Base-by-base conservation (phyloP, 2,329 filamentous ascomycete species). In the Sporothrix euskadiensis region DNA sequence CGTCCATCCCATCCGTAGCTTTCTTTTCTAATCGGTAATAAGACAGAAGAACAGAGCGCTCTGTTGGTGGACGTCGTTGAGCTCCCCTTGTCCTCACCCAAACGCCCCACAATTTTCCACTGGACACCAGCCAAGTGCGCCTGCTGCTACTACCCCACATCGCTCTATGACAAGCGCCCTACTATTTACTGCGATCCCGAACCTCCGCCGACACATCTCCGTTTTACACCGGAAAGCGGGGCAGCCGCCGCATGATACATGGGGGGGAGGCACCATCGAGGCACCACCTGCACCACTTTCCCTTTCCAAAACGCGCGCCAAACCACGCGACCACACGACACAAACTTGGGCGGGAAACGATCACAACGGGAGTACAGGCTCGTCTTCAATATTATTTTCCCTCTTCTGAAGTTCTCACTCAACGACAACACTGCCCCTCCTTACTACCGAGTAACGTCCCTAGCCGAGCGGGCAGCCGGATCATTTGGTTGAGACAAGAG, bases 161-260 rank as follows among this genome's bases (percentile, higher is more conserved):
- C 47, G 73, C 19, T 14, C 32, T 44, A 12, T 8, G 14, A 2
- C 22, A 47, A 56, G 35, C 57, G 71, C 16, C 5, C 9, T n/a
- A 12, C 52, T 22, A 22, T 9, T 52, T 7, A n/a, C 2, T 41
- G 57, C 32, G 49, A 75, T 74, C 14, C 75, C 75, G 75, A 76
- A 41, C 52, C 71, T 74, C 39, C 69, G 47, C 75, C 75, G 75
- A 76, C 70, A 71, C 74, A 75, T 76, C 75, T 76, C 75, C 75
- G 75, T 19, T 22, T 66, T 66, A 30, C 61, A 66, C 47, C 22
- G 35, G 12, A 14, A 41, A 57, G 54, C 47, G 57, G 47, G 54
- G 56, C 70, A 41, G 41, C 52, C 14, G 56, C 35, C 52, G 61
- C 39, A 66, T 66, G 39, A 44, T 44, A 26, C n/a, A 41, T 41